Evolutionary conservation across 2,329 filamentous ascomycete species (phyloP), one percentile per base, ranked within the genome.

Genomic region (Huntiella abstrusa): DNA sequence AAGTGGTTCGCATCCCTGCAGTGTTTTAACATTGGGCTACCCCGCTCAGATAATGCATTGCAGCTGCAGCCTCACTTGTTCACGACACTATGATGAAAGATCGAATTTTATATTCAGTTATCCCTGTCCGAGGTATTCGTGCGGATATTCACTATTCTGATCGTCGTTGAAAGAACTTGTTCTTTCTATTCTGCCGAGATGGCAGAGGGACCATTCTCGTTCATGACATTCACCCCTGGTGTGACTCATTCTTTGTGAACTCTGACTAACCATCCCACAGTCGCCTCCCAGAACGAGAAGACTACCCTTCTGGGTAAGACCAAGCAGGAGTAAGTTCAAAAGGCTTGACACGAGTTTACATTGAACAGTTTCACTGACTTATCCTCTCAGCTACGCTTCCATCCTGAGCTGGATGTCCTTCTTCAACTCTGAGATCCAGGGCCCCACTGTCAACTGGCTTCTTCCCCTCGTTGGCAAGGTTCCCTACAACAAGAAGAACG

Each of bases 251-350:
- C 5, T 13, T 15, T 11, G 7, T 33, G 32, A 33, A n/a, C 32
- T 39, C n/a, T 19, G 34, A 36, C 46, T 45, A 47, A 47, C 48
- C 41, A 43, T 17, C 32, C 33, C 51, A 52, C 61, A 96, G 91
- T 98, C 64, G 86, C 91, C 59, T 96, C 91, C 58, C 91, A 98
- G 72, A 98, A 98, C 67, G 91, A 96, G 80, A 96, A 96, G 82
- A 98, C 91, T 59, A 92, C 86, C 57, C 86, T 98, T 55, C 79
- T 98, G 58, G 91, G 91, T 62, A 96, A 96, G 81, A 98, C 87
- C 70, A 98, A 98, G 82, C 88, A 98, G 74, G 91, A 98, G 78
- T 86, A 69, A 63, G 71, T 62, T 49, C n/a, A 40, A n/a, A 11
- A 1, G 28, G 12, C 5, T 11, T 38, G 15, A 19, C 15, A 19